Evolutionary conservation across 1,284 basidiomycete species (phyloP), one percentile per base, ranked within the genome.

Genomic region (Anthracocystis panici-leucophaei): DNA sequence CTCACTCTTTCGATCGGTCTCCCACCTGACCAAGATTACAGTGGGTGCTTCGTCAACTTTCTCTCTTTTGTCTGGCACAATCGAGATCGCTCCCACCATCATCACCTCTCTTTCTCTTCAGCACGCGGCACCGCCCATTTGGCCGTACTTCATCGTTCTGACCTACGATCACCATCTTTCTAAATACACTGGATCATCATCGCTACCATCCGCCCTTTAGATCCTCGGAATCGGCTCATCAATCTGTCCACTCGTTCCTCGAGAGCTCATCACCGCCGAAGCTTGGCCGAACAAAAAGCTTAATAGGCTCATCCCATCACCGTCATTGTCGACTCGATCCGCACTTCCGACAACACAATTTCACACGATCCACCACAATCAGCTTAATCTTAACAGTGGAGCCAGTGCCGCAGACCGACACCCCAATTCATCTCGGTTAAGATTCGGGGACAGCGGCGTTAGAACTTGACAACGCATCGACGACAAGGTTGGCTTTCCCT

Each of bases 401-500:
- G 21, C 10, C 21, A 18, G 31, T 51, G 12, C 33, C 49, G 20
- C 33, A 51, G 14, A 35, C 14, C 5, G n/a, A 52, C 16, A 41
- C 51, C 51, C 51, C 14, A 8, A 11, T 52, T 52, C 51, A 56
- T 56, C 45, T 45, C 54, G 27, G 44, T 12, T 29, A 20, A 45
- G 31, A 25, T 33, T n/a, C 41, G 41, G 42, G 20, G 18, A 35
- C 45, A 46, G 31, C 49, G 14, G 21, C 14, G 8, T 25, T 46
- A 35, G 21, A 20, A 11, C 35, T 21, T 11, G 12, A 46, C 23
- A 27, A 23, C 14, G 44, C 44, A 23, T 27, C 48, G 29, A 49
- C 48, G 48, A 49, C 51, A 55, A 55, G 20, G 53, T 44, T 55
- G 42, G 18, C 31, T 55, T 44, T 27, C 27, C n/a, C 27, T n/a